Evolutionary conservation across 768 basidiomycete species (phyloP).

Genomic region (Amanita subjunquillea): DNA sequence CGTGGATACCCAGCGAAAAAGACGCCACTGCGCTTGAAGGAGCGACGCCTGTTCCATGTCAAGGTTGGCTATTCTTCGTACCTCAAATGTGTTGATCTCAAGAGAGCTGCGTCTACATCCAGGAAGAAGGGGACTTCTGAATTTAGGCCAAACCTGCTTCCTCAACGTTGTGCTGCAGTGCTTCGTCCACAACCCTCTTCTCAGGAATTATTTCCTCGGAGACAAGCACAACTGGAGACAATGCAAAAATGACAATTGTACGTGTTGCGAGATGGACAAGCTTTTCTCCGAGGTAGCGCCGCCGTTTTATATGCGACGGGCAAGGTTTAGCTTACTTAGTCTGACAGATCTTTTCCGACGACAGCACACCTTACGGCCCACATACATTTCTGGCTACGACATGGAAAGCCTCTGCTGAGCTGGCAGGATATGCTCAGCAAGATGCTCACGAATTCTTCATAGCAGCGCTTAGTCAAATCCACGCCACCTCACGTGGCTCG

Average conservation of each 20-base stretch:
- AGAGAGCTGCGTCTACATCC: background rate
- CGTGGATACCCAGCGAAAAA: slow-evolving; percentile 28
- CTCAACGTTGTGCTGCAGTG: slow-evolving; percentile 87
- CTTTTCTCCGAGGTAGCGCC: slow-evolving; percentile 57
- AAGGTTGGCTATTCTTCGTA: slow-evolving; percentile 36
- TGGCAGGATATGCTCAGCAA: slow-evolving; percentile 90
- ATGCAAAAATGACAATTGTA: slow-evolving; percentile 68
- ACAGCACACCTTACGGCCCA: slow-evolving; percentile 63
- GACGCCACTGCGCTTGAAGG: slow-evolving; percentile 37
- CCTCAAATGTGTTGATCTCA: background rate
- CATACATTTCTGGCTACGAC: slow-evolving; percentile 74
- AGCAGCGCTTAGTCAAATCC: slow-evolving; percentile 77
- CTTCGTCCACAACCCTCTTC: slow-evolving; percentile 81
- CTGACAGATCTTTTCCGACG: slow-evolving; percentile 44
- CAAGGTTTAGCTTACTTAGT: background rate
- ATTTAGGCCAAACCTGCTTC: slow-evolving; percentile 91
- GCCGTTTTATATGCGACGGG: background rate
- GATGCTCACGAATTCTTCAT: slow-evolving; percentile 90
- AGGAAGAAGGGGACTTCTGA: slow-evolving; percentile 80
- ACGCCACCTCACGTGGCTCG: slow-evolving; percentile 63
- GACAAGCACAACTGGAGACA: slow-evolving; percentile 76
- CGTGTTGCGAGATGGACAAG: slow-evolving; percentile 90
- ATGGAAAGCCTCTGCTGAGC: slow-evolving; percentile 72
- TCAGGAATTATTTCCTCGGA: slow-evolving; percentile 82
- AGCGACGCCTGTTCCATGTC: slow-evolving; percentile 51